Evolutionary conservation across 1,284 basidiomycete genomes (phyloP), one percentile per base, ranked within the genome.

Genomic region (Cystobasidiaceae sp.): DNA sequence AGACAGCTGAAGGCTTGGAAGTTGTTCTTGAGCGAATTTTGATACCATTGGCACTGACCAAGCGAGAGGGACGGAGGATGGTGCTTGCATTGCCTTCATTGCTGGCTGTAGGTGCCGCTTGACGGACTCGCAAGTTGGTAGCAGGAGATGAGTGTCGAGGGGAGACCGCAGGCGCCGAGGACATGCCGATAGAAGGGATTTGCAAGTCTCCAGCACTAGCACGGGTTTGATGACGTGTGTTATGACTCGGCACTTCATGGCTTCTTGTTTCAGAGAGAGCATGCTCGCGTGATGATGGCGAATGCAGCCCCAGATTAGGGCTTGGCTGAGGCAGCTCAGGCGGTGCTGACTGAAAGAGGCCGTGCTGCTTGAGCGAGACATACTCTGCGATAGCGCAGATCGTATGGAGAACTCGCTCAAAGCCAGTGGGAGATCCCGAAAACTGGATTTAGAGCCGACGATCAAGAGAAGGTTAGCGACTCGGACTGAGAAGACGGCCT

Each of bases 401-500:
- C 11, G 63, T 63, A 41, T 67, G 66, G 9, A 66, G 23, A 7
- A 68, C 67, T 33, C 63, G 41, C 21, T 54, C 49, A 41, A 68
- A 65, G 28, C 55, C 56, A 32, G 46, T 37, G 9, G 45, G 52
- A 17, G 56, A 54, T 7, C 67, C 62, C 21, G 63, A 58, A 59
- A 75, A 77, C 17, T 74, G 54, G 37, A 74, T 67, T 67, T 75
- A 76, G n/a, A 73, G 72, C 39, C 75, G 68, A 67, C 73, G 74
- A 60, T 74, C 70, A 28, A 72, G 74, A 34, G 73, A 54, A 44
- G 76, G 74, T 32, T 71, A 73, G 5, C 71, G 69, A 1, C 72
- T 78, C 79, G 33, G 87, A 86, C 44, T 89, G 87, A 48, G 85
- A 81, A 32, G 81, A 82, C 34, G 87, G 78, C 23, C 81, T 80